These are phyloP conservation scores for Xylaria sp. DNA, from an alignment of 2,329 filamentous ascomycete species.

Conservation along the genomic window DNA sequence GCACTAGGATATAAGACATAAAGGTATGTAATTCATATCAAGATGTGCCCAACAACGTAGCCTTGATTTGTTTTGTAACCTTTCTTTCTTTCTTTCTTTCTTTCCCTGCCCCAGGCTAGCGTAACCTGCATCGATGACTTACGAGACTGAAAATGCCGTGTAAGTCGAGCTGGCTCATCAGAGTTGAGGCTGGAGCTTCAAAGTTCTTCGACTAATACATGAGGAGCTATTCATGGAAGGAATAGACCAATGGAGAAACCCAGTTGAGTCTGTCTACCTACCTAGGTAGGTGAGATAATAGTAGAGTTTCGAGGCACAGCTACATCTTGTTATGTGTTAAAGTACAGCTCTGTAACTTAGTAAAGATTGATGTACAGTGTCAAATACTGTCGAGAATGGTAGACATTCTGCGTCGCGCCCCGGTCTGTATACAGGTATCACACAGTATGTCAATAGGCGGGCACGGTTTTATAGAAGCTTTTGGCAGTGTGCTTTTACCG, in stretches of 20 bases:
- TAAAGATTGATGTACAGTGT: no score
- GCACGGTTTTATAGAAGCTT: background rate
- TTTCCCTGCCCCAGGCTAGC: background rate
- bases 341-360: no score
- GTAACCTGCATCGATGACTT: background rate
- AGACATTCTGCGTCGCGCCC: no score
- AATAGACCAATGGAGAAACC: background rate
- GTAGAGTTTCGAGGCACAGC: no score
- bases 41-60: background rate
- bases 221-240: background rate
- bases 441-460: background rate
- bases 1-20: no score
- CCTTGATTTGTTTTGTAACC: background rate
- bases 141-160: background rate
- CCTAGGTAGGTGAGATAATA: no score
- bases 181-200: background rate
- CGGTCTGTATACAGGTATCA: background rate
- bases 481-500: background rate
- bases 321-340: no score
- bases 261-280: background rate
- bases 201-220: background rate
- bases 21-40: slow-evolving; percentile 1
- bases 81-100: background rate
- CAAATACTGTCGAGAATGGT: no score
- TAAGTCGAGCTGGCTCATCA: background rate